These are phyloP conservation scores for Hanseniaspora lachancei DNA, from an alignment of 805 yeast genomes.

Conservation along the genomic window DNA sequence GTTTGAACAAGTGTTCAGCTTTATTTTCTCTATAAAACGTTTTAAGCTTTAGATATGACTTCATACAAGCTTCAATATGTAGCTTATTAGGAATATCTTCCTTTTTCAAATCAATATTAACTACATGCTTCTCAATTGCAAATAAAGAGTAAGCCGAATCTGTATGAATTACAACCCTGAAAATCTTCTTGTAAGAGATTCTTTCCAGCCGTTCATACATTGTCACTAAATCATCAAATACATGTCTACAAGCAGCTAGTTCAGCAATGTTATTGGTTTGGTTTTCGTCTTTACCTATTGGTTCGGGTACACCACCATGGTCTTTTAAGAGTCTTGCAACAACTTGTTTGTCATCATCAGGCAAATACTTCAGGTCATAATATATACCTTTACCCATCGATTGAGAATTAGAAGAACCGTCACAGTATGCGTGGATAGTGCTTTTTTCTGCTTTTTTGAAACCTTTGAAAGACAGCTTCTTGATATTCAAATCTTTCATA, in stretches of 20 bases:
- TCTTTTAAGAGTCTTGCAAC: constrained; percentile 6
- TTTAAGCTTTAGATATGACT: constrained; percentile 32
- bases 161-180: constrained; percentile 36
- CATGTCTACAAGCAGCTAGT: constrained; percentile 49
- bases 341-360: constrained; percentile 27
- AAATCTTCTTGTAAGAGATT: constrained; percentile 16
- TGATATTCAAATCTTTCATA: not conserved
- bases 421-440: constrained; percentile 41
- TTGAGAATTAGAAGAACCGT: constrained; percentile 62
- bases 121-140: constrained; percentile 35
- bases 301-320: not conserved
- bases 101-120: constrained; percentile 31
- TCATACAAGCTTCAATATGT: constrained; percentile 28
- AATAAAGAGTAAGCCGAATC: constrained; percentile 62
- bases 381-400: constrained; percentile 70
- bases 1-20: constrained; percentile 28
- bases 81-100: constrained; percentile 22
- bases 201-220: constrained; percentile 18
- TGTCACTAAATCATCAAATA: constrained; percentile 32
- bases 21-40: constrained; percentile 24
- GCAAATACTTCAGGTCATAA: constrained; percentile 40
- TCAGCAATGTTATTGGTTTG: constrained; percentile 80
- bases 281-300: not conserved
- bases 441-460: not conserved
- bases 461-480: constrained; percentile 9